These are phyloP conservation scores for Musa schizocarpa DNA, from an alignment of 176 grass and related monocot species.

Conservation along the genomic window DNA sequence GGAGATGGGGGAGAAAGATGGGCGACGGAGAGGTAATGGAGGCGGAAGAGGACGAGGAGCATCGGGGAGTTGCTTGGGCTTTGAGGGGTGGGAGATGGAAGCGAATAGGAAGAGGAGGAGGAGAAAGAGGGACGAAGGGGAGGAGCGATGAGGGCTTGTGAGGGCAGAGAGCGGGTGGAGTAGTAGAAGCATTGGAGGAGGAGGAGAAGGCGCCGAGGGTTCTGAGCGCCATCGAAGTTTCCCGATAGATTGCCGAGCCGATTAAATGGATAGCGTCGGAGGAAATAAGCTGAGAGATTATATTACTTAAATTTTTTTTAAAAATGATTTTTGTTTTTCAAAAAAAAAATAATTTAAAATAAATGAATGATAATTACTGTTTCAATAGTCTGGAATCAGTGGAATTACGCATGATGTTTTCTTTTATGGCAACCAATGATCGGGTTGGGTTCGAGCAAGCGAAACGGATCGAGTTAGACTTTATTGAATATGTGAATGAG, in stretches of 20 bases:
- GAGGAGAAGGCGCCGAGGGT: neutral
- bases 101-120: neutral
- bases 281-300: neutral
- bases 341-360: too few relatives aligned
- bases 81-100: neutral
- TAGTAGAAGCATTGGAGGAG: neutral
- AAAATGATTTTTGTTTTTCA: too few relatives aligned
- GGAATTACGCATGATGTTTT: too few relatives aligned
- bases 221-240: neutral
- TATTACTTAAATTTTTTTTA: too few relatives aligned
- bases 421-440: too few relatives aligned
- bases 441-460: too few relatives aligned
- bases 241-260: neutral
- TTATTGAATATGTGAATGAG: too few relatives aligned
- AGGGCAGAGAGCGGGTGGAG: neutral
- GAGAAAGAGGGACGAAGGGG: neutral
- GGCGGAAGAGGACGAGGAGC: neutral
- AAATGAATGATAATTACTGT: neutral
- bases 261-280: neutral
- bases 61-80: neutral
- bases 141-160: neutral
- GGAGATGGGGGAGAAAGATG: slow-evolving; percentile 26
- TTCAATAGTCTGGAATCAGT: too few relatives aligned
- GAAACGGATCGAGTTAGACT: too few relatives aligned
- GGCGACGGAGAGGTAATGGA: slow-evolving; percentile 10